Conservation (phyloP, 495 filamentous ascomycete genomes). For the Bacidia gigantensis region DNA sequence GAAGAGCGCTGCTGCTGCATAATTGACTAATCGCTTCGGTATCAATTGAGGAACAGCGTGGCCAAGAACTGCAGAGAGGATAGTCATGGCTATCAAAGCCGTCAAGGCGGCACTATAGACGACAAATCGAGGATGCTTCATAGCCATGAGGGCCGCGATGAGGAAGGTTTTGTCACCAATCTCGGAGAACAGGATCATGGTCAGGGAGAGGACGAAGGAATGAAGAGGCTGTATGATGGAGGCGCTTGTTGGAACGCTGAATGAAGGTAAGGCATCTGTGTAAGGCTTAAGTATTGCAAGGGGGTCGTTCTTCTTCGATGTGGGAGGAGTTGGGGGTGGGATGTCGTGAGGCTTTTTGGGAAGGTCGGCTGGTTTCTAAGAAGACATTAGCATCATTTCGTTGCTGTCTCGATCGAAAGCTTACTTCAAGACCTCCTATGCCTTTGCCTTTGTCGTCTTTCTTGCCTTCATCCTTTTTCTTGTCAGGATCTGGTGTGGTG, state of each 20-base stretch:
- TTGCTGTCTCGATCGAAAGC: slow-evolving; percentile 10
- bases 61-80: slow-evolving; percentile 90
- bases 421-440: slow-evolving; percentile 56
- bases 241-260: slow-evolving; percentile 34
- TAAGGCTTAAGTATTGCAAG: slow-evolving; percentile 47
- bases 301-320: slow-evolving; percentile 47
- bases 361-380: slow-evolving; percentile 68
- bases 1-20: slow-evolving; percentile 73
- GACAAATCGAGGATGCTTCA: slow-evolving; percentile 86
- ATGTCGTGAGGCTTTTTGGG: slow-evolving; percentile 71
- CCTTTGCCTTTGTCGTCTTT: slow-evolving; percentile 28
- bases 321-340: slow-evolving; percentile 56
- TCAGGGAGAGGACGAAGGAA: slow-evolving; percentile 81
- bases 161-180: slow-evolving; percentile 98
- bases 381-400: slow-evolving; percentile 12
- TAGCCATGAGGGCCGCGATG: slow-evolving; percentile 94
- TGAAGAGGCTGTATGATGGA: slow-evolving; percentile 74
- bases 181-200: slow-evolving; percentile 96
- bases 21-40: slow-evolving; percentile 74
- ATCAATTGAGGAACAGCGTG: slow-evolving; percentile 87
- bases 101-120: slow-evolving; percentile 91
- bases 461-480: slow-evolving; percentile 22
- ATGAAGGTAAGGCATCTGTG: slow-evolving; percentile 22
- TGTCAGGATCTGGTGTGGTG: slow-evolving; percentile 11
- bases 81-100: slow-evolving; percentile 84